phyloP scores from a whole-genome alignment of 306 rosid species.

The Canavalia gladiata region DNA sequence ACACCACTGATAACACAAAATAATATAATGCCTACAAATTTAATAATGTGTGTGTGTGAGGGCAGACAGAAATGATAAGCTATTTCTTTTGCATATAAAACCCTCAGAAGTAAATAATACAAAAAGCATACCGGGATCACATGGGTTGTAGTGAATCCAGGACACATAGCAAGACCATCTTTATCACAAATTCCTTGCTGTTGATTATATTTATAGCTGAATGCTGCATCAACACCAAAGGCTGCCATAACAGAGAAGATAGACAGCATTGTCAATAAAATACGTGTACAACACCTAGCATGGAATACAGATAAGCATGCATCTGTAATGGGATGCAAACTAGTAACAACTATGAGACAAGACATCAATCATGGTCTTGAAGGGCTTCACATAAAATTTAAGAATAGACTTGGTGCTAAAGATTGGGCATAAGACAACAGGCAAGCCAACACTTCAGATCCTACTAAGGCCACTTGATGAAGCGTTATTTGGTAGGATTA shows the following conservation, averaged over 20 bases:
- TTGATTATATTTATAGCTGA: constrained; percentile 92
- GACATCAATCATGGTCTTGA: constrained; percentile 9
- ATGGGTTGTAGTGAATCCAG: constrained; percentile 92
- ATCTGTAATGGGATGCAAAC: constrained; percentile 33
- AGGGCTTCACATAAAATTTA: constrained; percentile 26
- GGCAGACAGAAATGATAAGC: background rate
- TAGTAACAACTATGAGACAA: constrained; percentile 39
- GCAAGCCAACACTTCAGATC: constrained; percentile 15
- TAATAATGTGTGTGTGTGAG: background rate
- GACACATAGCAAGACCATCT: constrained; percentile 95
- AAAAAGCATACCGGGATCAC: constrained; percentile 87
- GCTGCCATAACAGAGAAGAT: constrained; percentile 65
- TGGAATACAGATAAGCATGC: constrained; percentile 35
- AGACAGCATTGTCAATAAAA: constrained; percentile 41
- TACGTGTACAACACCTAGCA: constrained; percentile 1
- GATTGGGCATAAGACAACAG: constrained; percentile 37
- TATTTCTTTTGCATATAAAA: constrained; percentile 27
- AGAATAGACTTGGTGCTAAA: constrained; percentile 10
- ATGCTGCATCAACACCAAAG: constrained; percentile 94
- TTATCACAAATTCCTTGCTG: constrained; percentile 79
- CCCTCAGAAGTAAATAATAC: constrained; percentile 23
- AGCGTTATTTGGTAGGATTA: constrained; percentile 11
- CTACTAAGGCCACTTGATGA: constrained; percentile 24
- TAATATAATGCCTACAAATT: background rate
- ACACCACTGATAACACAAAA: background rate